Base-by-base conservation (phyloP, 805 yeast species). In the Candida piceae region DNA sequence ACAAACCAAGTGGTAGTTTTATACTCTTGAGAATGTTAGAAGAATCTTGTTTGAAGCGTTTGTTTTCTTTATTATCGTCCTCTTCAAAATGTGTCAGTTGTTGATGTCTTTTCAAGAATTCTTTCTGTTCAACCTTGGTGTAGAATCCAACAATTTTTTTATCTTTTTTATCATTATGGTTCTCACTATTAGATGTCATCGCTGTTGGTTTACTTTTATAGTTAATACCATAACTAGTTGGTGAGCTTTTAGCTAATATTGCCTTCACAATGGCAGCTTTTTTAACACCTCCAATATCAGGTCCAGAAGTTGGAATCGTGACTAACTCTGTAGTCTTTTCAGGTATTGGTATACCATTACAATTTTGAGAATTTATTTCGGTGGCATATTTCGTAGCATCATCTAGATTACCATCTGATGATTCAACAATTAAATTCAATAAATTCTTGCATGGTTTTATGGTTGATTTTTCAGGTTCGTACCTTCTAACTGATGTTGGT, bases 301-400 rank as follows among this genome's bases (percentile, higher is more conserved):
- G 61, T 1, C 61, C 64, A 7, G 62, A 49, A 0, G 67, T 61
- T 2, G 84, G 84, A 13, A 78, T 76, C 25, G 76, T 76, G 5
- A 78, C 83, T 15, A 74, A 61, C 49, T 78, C 84, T 39, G 73
- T 70, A 2, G 64, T 62, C 37, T 67, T 69, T 39, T 71, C 78
- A 0, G 85, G 87, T 13, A 79, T 54, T 10, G 80, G 78, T 32
- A 80, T 72, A 7, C 81, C 84, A 42, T 70, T 74, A 40, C 81
- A 68, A 48, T 77, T 78, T 25, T 72, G 66, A 0, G 84, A 69
- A 52, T 80, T 80, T 39, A 80, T 64, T 52, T 79, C 84, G 1
- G 86, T 80, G 2, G 84, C 87, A 56, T 74, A 79, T 45, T 69
- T 72, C 3, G 85, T 79, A 8, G 85, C 84, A 49, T 80, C 85